phyloP scores from a whole-genome alignment of 148 eudicot species.

The Vaccinium darrowii region DNA sequence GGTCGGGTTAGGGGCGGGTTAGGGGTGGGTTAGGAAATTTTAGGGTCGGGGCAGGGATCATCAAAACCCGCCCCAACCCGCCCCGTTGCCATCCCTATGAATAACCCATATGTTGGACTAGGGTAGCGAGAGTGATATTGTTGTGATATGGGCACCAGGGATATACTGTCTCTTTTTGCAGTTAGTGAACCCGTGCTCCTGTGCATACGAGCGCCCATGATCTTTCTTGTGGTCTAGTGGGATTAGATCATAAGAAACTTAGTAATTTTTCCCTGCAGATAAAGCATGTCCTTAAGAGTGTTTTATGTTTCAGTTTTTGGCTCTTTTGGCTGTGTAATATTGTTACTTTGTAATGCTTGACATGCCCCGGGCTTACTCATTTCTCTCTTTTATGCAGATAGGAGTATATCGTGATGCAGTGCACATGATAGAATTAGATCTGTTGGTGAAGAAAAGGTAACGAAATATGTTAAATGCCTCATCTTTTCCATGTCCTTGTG shows the following conservation, averaged over 20 bases:
- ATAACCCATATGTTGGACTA: neutral
- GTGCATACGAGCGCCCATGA: neutral
- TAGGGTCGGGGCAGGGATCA: too few species aligned
- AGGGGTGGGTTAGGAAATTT: too few species aligned
- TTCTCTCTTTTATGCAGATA: slow-evolving; percentile 17
- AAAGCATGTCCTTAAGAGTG: neutral
- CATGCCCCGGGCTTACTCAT: neutral
- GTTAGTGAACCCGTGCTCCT: neutral
- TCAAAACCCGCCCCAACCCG: too few species aligned
- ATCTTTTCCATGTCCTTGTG: neutral
- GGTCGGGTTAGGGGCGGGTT: too few species aligned
- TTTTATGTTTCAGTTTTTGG: slow-evolving; percentile 9
- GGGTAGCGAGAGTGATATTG: neutral
- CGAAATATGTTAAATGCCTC: neutral
- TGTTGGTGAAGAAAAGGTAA: slow-evolving; percentile 35
- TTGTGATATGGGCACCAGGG: neutral
- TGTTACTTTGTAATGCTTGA: neutral
- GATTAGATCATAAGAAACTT: neutral
- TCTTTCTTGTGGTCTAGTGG: neutral
- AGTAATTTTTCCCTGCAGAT: neutral
- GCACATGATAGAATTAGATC: slow-evolving; percentile 33
- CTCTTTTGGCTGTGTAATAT: too few species aligned
- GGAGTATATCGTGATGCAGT: slow-evolving; percentile 32
- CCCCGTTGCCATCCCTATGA: too few species aligned
- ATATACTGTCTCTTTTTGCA: neutral